Percentiles rank a stretch among this genome's conserved stretches.
Evolutionary conservation across 1,284 basidiomycete species (phyloP).

Genomic region (Ceratobasidium sp.): DNA sequence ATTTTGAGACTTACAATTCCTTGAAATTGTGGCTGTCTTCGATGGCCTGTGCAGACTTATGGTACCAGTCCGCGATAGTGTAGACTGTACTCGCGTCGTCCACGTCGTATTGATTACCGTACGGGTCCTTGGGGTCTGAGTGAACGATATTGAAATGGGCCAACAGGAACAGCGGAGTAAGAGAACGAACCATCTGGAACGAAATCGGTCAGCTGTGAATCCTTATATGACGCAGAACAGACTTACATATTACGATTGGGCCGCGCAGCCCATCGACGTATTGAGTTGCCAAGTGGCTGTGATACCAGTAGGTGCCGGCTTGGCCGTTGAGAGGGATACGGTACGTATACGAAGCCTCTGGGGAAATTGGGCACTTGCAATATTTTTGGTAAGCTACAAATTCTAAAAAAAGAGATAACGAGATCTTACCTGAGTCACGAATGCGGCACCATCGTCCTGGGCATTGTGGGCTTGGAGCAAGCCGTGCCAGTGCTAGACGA

Average conservation of each 20-base stretch:
- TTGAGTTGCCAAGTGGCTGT: conserved; percentile 54
- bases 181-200: neutral
- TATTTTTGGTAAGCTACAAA: conserved; percentile 47
- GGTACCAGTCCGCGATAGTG: conserved; percentile 57
- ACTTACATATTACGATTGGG: conserved; percentile 48
- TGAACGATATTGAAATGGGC: too few relatives aligned
- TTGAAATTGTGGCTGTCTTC: neutral
- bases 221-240: neutral
- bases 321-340: conserved; percentile 42
- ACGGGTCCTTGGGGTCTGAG: conserved; percentile 54
- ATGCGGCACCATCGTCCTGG: conserved; percentile 53
- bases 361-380: conserved; percentile 56
- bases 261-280: conserved; percentile 57
- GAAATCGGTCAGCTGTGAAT: neutral
- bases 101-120: conserved; percentile 53
- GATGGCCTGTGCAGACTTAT: neutral
- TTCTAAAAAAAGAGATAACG: neutral
- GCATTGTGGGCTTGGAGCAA: conserved; percentile 52
- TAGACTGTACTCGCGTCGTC: conserved; percentile 57
- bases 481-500: conserved; percentile 59
- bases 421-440: conserved; percentile 8
- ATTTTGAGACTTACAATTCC: neutral
- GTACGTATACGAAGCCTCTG: conserved; percentile 43
- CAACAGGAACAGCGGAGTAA: too few relatives aligned
- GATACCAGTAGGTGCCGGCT: conserved; percentile 54